These are phyloP conservation scores for Pleurotus eryngii DNA, from an alignment of 768 basidiomycete genomes.

Conservation along the genomic window DNA sequence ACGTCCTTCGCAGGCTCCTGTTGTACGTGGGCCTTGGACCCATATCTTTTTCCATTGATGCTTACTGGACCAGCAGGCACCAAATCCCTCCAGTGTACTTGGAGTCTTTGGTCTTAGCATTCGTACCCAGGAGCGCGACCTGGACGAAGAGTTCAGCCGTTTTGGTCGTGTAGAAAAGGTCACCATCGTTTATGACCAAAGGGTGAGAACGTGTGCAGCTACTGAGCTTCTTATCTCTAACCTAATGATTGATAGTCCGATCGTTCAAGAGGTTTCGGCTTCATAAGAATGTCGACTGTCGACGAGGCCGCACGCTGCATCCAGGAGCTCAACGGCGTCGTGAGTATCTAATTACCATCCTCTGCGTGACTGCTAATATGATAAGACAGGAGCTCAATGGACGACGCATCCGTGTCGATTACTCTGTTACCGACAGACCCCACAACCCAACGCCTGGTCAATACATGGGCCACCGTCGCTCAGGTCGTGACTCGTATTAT, in stretches of 20 bases:
- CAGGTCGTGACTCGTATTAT: conserved; percentile 35
- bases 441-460: conserved; percentile 97
- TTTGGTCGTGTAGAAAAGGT: conserved; percentile 93
- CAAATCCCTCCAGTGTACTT: conserved; percentile 83
- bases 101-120: conserved; percentile 99
- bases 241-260: conserved; percentile 54
- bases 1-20: conserved; percentile 67
- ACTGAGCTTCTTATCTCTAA: conserved; percentile 3
- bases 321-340: conserved; percentile 87
- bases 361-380: background rate
- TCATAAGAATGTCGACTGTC: conserved; percentile 89
- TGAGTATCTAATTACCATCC: conserved; percentile 35
- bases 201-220: conserved; percentile 52
- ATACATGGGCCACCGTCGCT: conserved; percentile 91
- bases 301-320: conserved; percentile 89
- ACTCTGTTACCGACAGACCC: conserved; percentile 89
- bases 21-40: conserved; percentile 44
- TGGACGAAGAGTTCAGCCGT: conserved; percentile 90
- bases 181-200: conserved; percentile 94
- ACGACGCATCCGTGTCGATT: conserved; percentile 94
- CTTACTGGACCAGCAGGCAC: conserved; percentile 63
- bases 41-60: conserved; percentile 15
- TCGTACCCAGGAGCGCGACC: conserved; percentile 87
- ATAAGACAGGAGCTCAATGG: conserved; percentile 81
- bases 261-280: conserved; percentile 96